These are phyloP conservation scores for Phytophthora pisi DNA, from an alignment of 352 stramenopile species.

Conservation along the genomic window DNA sequence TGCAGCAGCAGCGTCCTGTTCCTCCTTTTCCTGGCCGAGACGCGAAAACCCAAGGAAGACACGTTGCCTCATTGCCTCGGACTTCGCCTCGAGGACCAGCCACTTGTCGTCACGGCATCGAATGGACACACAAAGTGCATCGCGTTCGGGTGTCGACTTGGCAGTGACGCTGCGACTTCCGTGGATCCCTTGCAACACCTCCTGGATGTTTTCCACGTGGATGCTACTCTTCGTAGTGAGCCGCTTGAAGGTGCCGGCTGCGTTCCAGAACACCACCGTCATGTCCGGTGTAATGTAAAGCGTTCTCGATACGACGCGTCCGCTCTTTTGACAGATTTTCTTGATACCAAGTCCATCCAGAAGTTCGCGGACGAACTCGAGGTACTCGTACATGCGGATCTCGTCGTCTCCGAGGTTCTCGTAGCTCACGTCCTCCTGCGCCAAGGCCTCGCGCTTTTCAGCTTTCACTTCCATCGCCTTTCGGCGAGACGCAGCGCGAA, in stretches of 20 bases:
- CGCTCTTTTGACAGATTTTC: conserved; percentile 70
- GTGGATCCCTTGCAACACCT: conserved; percentile 55
- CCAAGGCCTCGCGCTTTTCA: conserved; percentile 52
- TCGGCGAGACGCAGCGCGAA: conserved; percentile 44
- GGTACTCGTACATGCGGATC: conserved; percentile 70
- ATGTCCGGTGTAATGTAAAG: conserved; percentile 64
- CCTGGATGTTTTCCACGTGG: conserved; percentile 42
- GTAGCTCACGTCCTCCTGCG: conserved; percentile 63
- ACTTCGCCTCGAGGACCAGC: conserved; percentile 59
- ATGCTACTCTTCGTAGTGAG: conserved; percentile 59
- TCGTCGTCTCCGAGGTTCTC: conserved; percentile 69
- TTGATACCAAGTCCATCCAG: conserved; percentile 64
- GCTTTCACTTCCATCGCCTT: conserved; percentile 51
- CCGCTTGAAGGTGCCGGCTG: conserved; percentile 48
- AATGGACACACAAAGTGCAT: conserved; percentile 53
- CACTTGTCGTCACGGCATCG: conserved; percentile 51
- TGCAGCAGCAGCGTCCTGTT: conserved; percentile 1
- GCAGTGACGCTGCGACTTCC: conserved; percentile 29
- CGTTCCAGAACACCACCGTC: conserved; percentile 61
- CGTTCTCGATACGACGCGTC: conserved; percentile 60
- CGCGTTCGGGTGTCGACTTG: conserved; percentile 14
- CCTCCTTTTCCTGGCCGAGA: conserved; percentile 50
- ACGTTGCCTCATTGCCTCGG: conserved; percentile 48
- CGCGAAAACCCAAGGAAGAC: conserved; percentile 59
- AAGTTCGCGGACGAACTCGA: conserved; percentile 71